Percentiles rank a stretch among this genome's conserved stretches.
Conservation (phyloP, 2,329 filamentous ascomycete species). For the Ilyonectria mors-panacis region DNA sequence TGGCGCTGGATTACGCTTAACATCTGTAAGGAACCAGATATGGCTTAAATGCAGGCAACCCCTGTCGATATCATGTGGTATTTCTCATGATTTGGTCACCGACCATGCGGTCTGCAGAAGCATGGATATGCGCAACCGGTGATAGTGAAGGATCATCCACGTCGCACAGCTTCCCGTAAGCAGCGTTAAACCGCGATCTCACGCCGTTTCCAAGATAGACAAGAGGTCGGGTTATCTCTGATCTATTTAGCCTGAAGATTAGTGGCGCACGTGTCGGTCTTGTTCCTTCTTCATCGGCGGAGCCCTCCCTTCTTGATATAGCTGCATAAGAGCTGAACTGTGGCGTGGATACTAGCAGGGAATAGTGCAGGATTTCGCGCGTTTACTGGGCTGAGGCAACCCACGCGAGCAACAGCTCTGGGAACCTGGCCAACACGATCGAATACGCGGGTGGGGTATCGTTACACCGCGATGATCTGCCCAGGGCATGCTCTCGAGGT, state of each 20-base stretch:
- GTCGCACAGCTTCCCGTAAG: not conserved
- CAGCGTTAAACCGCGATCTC: not conserved
- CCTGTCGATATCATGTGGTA: not conserved
- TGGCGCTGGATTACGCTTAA: not conserved
- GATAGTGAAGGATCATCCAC: not conserved
- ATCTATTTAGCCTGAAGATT: not conserved
- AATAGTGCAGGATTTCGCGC: not conserved
- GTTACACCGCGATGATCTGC: not conserved
- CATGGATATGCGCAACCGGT: not conserved
- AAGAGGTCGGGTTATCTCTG: not conserved
- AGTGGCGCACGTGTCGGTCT: not conserved
- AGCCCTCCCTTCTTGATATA: not conserved
- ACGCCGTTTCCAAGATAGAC: not conserved
- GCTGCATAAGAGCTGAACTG: slow-evolving; percentile 19
- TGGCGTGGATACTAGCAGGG: slow-evolving; percentile 16
- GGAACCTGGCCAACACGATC: not conserved
- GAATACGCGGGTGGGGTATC: slow-evolving; percentile 9
- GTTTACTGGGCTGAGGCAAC: not conserved
- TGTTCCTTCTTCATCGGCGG: slow-evolving; percentile 2
- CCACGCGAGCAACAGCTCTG: not conserved
- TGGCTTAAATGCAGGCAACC: not conserved
- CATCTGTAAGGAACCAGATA: not conserved
- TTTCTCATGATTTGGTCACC: not conserved
- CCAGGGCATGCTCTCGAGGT: not conserved
- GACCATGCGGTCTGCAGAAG: not conserved